Evolutionary conservation across 1,284 basidiomycete species (phyloP), one percentile per base, ranked within the genome.

Genomic region (Vanrija humicola): DNA sequence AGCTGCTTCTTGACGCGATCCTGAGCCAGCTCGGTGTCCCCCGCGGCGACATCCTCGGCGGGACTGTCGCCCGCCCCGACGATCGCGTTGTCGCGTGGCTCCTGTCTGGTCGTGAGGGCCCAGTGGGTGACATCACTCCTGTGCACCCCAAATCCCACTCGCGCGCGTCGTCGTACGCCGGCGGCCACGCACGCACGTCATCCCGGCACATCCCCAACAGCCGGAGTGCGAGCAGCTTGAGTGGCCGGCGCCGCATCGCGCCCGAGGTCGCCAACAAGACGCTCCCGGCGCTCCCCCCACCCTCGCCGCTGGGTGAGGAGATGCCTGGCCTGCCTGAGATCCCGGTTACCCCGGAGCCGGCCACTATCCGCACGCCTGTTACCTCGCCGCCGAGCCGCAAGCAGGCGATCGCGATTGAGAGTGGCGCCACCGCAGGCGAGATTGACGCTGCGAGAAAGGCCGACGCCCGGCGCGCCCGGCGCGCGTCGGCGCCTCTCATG

Each of bases 1-100:
- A 88, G 48, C 78, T 92, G 34, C 83, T 93, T 42, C 80, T 90
- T 42, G 86, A 89, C 63, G 87, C 90, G 78, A 87, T 89, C 73
- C 79, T 93, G 50, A 80, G 83, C 21, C 83, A 84, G 65, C 82
- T 82, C 56, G 85, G 86, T 21, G 71, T 77, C 1, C 73, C 76
- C 1, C 42, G 45, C 15, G 3, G 19, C 50, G 34, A 39, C 1
- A 26, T 18, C 8, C 40, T 46, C 15, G 44, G 43, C 8, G 23
- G 29, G 6, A 43, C 46, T 12, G 46, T 48, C 15, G 43, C 46
- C 5, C 63, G 44, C 28, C 48, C 68, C 6, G 67, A 71, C 55
- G 57, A 60, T 26, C 55, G 68, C 43, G 64, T 72, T 10, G 59
- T 60, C 6, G 70, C 70, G 10, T 73, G 71, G 73, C 57, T 75